These are phyloP conservation scores for Caulochytrium protostelioides DNA, from an alignment of 371 early-diverging fungal genomes.

Conservation along the genomic window DNA sequence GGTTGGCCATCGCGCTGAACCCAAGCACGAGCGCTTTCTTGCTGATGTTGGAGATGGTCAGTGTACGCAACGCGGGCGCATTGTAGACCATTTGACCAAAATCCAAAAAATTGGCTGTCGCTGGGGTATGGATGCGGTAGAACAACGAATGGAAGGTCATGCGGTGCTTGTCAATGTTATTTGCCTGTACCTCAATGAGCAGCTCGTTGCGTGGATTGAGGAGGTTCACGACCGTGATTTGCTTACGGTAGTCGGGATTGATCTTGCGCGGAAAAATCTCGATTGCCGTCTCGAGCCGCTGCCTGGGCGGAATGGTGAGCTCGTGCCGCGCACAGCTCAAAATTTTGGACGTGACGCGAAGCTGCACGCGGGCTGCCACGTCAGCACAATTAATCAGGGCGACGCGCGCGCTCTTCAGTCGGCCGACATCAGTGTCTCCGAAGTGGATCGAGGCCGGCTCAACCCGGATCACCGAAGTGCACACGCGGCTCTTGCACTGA, in stretches of 20 bases:
- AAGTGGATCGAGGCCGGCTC: slow-evolving; percentile 64
- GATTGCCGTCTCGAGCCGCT: slow-evolving; percentile 59
- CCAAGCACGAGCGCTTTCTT: slow-evolving; percentile 14
- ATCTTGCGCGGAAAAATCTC: slow-evolving; percentile 94
- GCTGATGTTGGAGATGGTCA: slow-evolving; percentile 65
- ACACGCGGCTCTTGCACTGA: slow-evolving; percentile 72
- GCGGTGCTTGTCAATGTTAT: slow-evolving; percentile 81
- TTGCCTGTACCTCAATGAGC: slow-evolving; percentile 72
- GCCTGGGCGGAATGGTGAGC: slow-evolving; percentile 58
- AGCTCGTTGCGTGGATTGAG: slow-evolving; percentile 74
- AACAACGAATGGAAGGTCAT: slow-evolving; percentile 91
- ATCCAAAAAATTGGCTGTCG: slow-evolving; percentile 78
- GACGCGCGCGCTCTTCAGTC: slow-evolving; percentile 63
- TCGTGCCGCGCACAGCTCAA: slow-evolving; percentile 60
- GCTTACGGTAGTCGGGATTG: slow-evolving; percentile 89
- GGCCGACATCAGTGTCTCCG: slow-evolving; percentile 87
- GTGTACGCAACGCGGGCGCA: slow-evolving; percentile 51
- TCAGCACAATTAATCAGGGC: slow-evolving; percentile 69
- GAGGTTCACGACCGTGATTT: slow-evolving; percentile 75
- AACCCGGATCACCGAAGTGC: slow-evolving; percentile 80
- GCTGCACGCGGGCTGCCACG: slow-evolving; percentile 57
- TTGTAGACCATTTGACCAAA: slow-evolving; percentile 67
- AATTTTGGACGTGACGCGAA: slow-evolving; percentile 77
- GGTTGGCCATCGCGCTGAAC: too few species aligned
- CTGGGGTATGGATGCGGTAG: slow-evolving; percentile 74